These are phyloP conservation scores for Trypanosoma boissoni DNA, from an alignment of 208 protist genomes.

Conservation along the genomic window DNA sequence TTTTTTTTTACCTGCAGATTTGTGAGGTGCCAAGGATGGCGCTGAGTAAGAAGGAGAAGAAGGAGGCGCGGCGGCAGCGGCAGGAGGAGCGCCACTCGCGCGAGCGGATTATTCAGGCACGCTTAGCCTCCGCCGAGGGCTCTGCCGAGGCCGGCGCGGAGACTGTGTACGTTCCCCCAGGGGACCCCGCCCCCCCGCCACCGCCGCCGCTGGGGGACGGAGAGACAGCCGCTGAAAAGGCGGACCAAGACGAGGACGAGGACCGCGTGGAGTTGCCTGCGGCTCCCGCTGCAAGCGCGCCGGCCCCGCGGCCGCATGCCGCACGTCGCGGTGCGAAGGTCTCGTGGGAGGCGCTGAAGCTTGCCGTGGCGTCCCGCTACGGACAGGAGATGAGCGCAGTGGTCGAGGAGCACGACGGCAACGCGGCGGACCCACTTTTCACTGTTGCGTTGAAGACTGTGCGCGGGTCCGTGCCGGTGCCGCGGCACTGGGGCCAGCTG, in stretches of 20 bases:
- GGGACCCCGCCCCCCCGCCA: conserved; percentile 3
- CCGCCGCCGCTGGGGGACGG: not conserved
- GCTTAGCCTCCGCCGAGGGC: conserved; percentile 29
- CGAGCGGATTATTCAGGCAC: conserved; percentile 34
- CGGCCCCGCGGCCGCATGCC: not conserved
- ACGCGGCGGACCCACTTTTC: conserved; percentile 93
- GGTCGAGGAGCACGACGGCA: conserved; percentile 96
- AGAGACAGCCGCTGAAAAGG: conserved; percentile 1
- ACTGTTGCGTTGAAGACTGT: conserved; percentile 96
- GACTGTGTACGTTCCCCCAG: conserved; percentile 46
- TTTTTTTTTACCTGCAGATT: too few species aligned
- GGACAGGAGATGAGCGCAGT: conserved; percentile 69
- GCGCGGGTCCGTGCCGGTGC: conserved; percentile 92
- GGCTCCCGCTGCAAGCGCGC: conserved; percentile 10
- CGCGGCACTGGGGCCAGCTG: conserved; percentile 98
- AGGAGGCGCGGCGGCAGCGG: conserved; percentile 31
- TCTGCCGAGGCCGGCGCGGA: too few species aligned
- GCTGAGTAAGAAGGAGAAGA: conserved; percentile 21
- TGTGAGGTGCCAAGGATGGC: too few species aligned
- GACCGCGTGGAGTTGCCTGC: conserved; percentile 30
- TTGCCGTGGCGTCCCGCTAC: conserved; percentile 35
- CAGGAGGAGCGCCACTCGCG: conserved; percentile 43
- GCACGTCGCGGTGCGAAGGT: conserved; percentile 49
- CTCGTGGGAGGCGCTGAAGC: conserved; percentile 64
- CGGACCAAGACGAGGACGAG: conserved; percentile 13